These are phyloP conservation scores for Cercophora sp. DNA, from an alignment of 495 filamentous ascomycete genomes.

Conservation along the genomic window DNA sequence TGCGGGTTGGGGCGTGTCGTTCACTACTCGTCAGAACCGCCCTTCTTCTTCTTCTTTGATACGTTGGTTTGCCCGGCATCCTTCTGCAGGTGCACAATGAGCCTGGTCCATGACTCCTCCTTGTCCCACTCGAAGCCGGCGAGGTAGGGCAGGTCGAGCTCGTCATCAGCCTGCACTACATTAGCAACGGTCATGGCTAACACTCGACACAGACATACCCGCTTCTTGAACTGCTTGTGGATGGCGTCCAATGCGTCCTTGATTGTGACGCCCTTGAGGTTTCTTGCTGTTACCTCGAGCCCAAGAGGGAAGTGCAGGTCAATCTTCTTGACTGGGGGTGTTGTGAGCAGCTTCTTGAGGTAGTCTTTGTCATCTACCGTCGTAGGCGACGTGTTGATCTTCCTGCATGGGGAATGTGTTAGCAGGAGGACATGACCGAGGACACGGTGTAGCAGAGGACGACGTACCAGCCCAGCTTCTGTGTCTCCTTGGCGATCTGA, in stretches of 20 bases:
- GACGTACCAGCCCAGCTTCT: constrained; percentile 83
- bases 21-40: constrained; percentile 45
- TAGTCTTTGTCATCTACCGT: constrained; percentile 73
- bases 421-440: neutral
- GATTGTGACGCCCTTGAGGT: constrained; percentile 88
- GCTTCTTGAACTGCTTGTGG: constrained; percentile 91
- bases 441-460: neutral
- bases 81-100: constrained; percentile 81
- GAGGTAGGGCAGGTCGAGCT: constrained; percentile 76
- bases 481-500: constrained; percentile 79
- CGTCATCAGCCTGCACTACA: constrained; percentile 70
- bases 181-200: neutral
- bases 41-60: constrained; percentile 66
- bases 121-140: constrained; percentile 94
- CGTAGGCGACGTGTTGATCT: constrained; percentile 78
- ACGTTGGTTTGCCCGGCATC: constrained; percentile 49
- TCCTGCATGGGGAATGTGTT: constrained; percentile 57
- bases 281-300: constrained; percentile 82
- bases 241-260: constrained; percentile 93
- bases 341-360: constrained; percentile 74
- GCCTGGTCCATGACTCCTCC: constrained; percentile 67
- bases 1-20: constrained; percentile 7
- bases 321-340: constrained; percentile 85
- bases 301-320: constrained; percentile 85
- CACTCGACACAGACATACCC: constrained; percentile 48